Evolutionary conservation across 2,329 filamentous ascomycete species (phyloP), one percentile per base, ranked within the genome.

Genomic region (Stagonosporopsis cucurbitacearum): DNA sequence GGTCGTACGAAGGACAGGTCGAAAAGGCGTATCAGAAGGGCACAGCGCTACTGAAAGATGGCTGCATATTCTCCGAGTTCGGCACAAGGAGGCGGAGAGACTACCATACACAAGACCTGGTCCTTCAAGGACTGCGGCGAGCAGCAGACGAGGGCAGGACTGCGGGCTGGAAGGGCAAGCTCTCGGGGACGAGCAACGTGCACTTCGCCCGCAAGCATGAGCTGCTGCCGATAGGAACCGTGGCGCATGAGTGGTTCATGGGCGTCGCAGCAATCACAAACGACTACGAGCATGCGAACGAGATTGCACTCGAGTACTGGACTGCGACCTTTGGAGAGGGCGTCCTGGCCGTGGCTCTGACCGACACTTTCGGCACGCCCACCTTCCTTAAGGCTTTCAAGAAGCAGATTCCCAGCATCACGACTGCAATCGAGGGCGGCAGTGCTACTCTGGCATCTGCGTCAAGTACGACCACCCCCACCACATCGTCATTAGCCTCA

Each of bases 181-280:
- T 98, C 42, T 86, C 88, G 0, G 95, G 95, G 11, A 96, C 94
- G 0, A 98, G 93, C 75, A 99, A 99, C 70, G 95, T 99, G 4
- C 94, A 98, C 74, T 86, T 99, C 63, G 95, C 95, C 11, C 96
- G 96, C 92, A 89, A 92, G 68, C 94, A 96, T 77, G 87, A 86
- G 40, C 86, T 97, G 41, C 80, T 86, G 3, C 92, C 95, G 0
- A 85, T 98, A 12, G 95, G 95, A 5, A 99, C 95, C 0, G 88
- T 91, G 2, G 95, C 95, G 0, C 95, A 99, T 71, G 95, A 99
- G 78, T 99, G 95, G 95, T 98, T 97, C 80, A 99, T 99, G 95
- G 93, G 92, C 37, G 94, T 96, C 60, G 95, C 95, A 0, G 93
- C 95, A 35, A 92, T 97, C 65, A 91, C 89, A 4, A 84, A 91